Conservation (phyloP, 106 monocot species). For the Phalaenopsis equestris region DNA sequence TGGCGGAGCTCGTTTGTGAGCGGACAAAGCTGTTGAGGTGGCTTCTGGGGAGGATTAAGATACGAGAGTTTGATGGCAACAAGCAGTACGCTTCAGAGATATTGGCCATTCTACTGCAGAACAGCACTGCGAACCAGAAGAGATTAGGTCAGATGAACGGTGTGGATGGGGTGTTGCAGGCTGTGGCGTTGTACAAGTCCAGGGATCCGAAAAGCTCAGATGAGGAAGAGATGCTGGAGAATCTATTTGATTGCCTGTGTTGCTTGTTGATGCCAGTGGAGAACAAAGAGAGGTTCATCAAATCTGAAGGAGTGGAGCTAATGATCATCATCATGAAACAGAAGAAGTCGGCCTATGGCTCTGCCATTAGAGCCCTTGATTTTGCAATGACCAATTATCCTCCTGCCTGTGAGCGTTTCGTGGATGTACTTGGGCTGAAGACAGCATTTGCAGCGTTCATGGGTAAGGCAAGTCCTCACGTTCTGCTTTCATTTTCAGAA, state of each 20-base stretch:
- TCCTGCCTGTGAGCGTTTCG: slow-evolving; percentile 89
- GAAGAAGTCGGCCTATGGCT: slow-evolving; percentile 85
- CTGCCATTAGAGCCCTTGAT: slow-evolving; percentile 75
- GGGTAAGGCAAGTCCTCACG: slow-evolving; percentile 93
- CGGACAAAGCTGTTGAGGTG: slow-evolving; percentile 72
- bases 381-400: slow-evolving; percentile 98
- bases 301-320: slow-evolving; percentile 80
- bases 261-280: slow-evolving; percentile 90
- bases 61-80: slow-evolving; percentile 87
- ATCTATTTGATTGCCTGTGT: slow-evolving; percentile 90
- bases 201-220: slow-evolving; percentile 86
- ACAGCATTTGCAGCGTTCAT: slow-evolving; percentile 97
- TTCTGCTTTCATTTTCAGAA: slow-evolving; percentile 2
- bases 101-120: slow-evolving; percentile 84
- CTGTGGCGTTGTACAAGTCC: slow-evolving; percentile 93
- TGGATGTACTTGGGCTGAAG: slow-evolving; percentile 95
- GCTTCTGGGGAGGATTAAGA: slow-evolving; percentile 67
- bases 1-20: slow-evolving; percentile 84
- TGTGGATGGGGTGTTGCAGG: slow-evolving; percentile 85
- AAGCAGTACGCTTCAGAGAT: slow-evolving; percentile 88
- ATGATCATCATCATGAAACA: slow-evolving; percentile 99
- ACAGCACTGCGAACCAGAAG: slow-evolving; percentile 82
- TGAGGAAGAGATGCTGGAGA: slow-evolving; percentile 99
- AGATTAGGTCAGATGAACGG: slow-evolving; percentile 93
- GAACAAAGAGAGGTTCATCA: slow-evolving; percentile 95